phyloP scores from a whole-genome alignment of 1,139 yeast genomes.

The Pichia sp. region DNA sequence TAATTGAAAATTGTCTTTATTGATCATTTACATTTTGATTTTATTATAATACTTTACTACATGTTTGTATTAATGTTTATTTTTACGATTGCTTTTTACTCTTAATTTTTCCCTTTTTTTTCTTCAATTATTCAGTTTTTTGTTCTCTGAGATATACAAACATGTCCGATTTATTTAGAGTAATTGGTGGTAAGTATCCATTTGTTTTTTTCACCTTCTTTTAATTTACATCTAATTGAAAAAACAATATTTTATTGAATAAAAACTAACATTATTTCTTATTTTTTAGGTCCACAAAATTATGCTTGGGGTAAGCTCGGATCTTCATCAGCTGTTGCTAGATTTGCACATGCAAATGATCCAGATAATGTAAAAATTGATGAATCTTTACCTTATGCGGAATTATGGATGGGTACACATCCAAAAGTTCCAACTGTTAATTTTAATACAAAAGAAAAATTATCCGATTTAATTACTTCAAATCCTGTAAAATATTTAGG shows the following conservation, averaged over 20 bases:
- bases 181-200: constrained; percentile 26
- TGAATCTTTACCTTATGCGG: constrained; percentile 77
- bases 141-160: too few relatives aligned
- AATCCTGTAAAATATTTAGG: constrained; percentile 61
- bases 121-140: not conserved
- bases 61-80: too few relatives aligned
- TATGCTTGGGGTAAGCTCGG: constrained; percentile 86
- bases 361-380: constrained; percentile 50
- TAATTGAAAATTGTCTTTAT: too few relatives aligned
- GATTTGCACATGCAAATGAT: constrained; percentile 68
- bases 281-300: constrained; percentile 34
- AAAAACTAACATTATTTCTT: constrained; percentile 6
- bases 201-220: constrained; percentile 1
- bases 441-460: constrained; percentile 42
- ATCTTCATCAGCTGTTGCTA: constrained; percentile 78
- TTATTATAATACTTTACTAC: too few relatives aligned
- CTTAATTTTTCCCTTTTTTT: not conserved
- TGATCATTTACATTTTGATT: too few relatives aligned
- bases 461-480: constrained; percentile 58
- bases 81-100: too few relatives aligned
- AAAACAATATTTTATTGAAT: too few relatives aligned
- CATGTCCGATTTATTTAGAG: constrained; percentile 25
- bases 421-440: constrained; percentile 82
- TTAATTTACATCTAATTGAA: not conserved
- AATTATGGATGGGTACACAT: constrained; percentile 99